Evolutionary conservation across 768 basidiomycete species (phyloP).

Genomic region (Mycena leptocephala): DNA sequence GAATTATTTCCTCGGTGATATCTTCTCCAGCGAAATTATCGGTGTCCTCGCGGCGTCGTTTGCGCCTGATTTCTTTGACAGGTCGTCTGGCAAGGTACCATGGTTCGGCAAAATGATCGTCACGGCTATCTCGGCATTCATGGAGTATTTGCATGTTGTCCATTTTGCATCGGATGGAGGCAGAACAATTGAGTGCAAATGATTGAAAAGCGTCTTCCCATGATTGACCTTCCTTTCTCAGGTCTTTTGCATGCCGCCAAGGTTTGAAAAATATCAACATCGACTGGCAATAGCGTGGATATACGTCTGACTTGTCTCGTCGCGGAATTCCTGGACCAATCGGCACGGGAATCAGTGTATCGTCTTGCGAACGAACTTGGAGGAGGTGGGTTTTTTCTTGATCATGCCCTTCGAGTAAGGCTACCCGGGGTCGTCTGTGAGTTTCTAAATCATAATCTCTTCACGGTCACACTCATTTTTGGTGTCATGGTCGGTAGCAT

Average conservation of each 20-base stretch:
- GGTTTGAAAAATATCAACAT: too few species aligned
- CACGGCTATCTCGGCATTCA: too few species aligned
- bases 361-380: too few species aligned
- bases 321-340: too few species aligned
- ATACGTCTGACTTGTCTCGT: too few species aligned
- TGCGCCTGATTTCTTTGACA: not conserved
- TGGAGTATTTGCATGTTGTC: too few species aligned
- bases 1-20: slow-evolving; percentile 29
- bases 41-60: not conserved
- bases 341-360: too few species aligned
- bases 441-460: not conserved
- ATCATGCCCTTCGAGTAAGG: too few species aligned
- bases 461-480: not conserved
- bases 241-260: slow-evolving; percentile 49
- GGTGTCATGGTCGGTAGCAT: not conserved
- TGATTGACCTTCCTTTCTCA: slow-evolving; percentile 32
- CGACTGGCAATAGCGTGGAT: too few species aligned
- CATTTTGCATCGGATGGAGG: too few species aligned
- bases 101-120: too few species aligned
- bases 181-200: slow-evolving; percentile 24
- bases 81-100: slow-evolving; percentile 6
- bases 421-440: not conserved
- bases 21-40: slow-evolving; percentile 23
- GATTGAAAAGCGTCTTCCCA: slow-evolving; percentile 51
- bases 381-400: too few species aligned